Evolutionary conservation across 306 rosid species (phyloP), one percentile per base, ranked within the genome.

Genomic region (Cotoneaster glaucophyllus): DNA sequence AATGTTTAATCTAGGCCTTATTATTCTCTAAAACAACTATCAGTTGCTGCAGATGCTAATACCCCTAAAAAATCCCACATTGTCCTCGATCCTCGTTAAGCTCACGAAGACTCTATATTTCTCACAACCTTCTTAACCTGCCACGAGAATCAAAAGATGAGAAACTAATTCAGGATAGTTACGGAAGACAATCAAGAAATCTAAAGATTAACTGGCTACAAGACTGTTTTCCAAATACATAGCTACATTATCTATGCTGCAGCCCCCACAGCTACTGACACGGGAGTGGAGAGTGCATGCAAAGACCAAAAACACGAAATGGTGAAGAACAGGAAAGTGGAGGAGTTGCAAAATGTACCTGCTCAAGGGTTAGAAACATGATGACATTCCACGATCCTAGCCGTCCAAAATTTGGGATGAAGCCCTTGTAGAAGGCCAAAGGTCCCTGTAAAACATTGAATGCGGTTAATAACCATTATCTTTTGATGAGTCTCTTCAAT

Each of bases 311-410:
- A 7, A 63, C 11, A 63, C 2, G 5, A 14, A 32, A 71, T 14
- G 29, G 28, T 19, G 24, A 12, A 52, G 11, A 39, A 21, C 37
- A n/a, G 41, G 56, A 71, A 57, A 29, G 45, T 4, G 44, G 34
- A n/a, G 18, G 61, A 18, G n/a, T 29, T 69, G 65, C 11, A 79
- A 69, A 8, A 56, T 77, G 73, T 82, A 95, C 98, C 97, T 95
- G 98, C 73, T 95, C 98, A 78, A 95, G 82, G 69, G 98, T 92
- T 78, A 95, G 86, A 78, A 95, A 95, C 98, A 95, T 95, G 86
- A 95, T 87, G 84, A 95, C 98, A 66, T 95, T 95, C 98, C 98
- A 95, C 4, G 98, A 92, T 85, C 98, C 98, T 56, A 95, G 86
- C 78, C 98, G 88, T 74, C 97, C 96, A 57, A 90, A 95, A 84